Evolutionary conservation across 768 basidiomycete species (phyloP).

Genomic region (Phlegmacium glaucopus): DNA sequence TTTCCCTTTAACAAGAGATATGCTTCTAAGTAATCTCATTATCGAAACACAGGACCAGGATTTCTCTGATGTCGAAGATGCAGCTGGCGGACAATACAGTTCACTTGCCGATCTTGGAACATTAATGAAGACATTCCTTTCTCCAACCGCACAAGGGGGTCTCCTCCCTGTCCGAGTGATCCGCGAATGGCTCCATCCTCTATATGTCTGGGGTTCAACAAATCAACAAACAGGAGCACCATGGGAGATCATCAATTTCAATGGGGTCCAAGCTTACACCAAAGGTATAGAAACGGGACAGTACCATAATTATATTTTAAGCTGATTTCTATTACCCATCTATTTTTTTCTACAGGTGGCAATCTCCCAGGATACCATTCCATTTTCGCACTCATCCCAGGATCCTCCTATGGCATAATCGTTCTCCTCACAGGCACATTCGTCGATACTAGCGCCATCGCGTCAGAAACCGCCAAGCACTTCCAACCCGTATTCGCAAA

Average conservation of each 20-base stretch:
- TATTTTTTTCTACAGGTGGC: conserved; percentile 25
- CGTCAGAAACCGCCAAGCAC: conserved; percentile 27
- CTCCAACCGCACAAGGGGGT: conserved; percentile 33
- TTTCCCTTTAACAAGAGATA: background rate
- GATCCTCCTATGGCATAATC: conserved; percentile 38
- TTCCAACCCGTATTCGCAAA: conserved; percentile 33
- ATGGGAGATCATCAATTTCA: conserved; percentile 38
- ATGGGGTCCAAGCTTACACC: conserved; percentile 28
- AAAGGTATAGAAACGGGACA: conserved; percentile 22
- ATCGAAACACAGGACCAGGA: conserved; percentile 26
- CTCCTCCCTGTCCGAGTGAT: conserved; percentile 30
- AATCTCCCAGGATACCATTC: conserved; percentile 38
- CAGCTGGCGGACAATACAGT: conserved; percentile 49
- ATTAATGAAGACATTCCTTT: conserved; percentile 42
- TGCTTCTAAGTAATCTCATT: background rate
- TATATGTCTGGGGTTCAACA: conserved; percentile 34
- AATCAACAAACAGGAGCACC: conserved; percentile 37
- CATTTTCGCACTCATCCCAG: conserved; percentile 36
- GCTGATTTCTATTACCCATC: background rate
- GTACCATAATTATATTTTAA: conserved; percentile 1
- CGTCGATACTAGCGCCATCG: conserved; percentile 26
- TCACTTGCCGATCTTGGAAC: conserved; percentile 43
- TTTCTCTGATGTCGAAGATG: conserved; percentile 36
- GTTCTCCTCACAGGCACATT: conserved; percentile 37
- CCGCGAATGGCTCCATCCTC: conserved; percentile 41